Percentiles rank a stretch among this genome's conserved stretches.
Conservation (phyloP, 2,329 filamentous ascomycete genomes). For the Penicillium sp. region DNA sequence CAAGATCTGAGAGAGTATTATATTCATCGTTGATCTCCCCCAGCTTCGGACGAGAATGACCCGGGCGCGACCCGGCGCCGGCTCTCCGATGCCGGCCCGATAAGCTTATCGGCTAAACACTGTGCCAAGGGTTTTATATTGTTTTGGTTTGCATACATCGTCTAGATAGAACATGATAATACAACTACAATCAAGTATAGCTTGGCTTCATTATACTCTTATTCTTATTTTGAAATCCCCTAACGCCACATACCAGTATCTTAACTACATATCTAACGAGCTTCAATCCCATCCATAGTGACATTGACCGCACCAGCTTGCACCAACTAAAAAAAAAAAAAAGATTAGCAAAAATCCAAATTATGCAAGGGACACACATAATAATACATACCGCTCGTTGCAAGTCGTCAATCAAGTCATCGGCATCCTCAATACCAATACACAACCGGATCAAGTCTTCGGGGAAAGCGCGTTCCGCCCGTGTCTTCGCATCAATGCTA, state of each 20-base stretch:
- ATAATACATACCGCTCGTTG: constrained; percentile 73
- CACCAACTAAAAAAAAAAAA: constrained; percentile 62
- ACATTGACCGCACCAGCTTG: constrained; percentile 91
- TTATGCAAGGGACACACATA: constrained; percentile 3
- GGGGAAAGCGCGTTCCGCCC: constrained; percentile 84
- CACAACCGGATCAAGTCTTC: constrained; percentile 96
- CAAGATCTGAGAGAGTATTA: neutral
- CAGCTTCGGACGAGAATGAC: constrained; percentile 28
- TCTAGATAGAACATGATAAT: neutral
- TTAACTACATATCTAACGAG: constrained; percentile 36
- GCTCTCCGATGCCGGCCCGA: constrained; percentile 34
- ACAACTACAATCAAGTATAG: neutral
- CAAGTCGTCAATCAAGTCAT: constrained; percentile 91
- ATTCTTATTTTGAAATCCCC: constrained; percentile 11
- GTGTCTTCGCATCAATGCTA: constrained; percentile 93
- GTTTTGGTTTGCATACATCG: no score
- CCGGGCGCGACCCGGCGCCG: constrained; percentile 22
- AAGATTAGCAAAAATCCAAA: constrained; percentile 9
- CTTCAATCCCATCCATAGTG: constrained; percentile 77
- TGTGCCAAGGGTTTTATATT: neutral
- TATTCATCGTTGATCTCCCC: neutral
- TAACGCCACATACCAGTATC: constrained; percentile 15
- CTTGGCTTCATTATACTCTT: neutral
- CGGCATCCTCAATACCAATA: constrained; percentile 90
- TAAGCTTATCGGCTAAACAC: constrained; percentile 15